A percentile compares a stretch with the other conserved stretches of the same genome.
These are phyloP conservation scores for Aspergillus chevalieri DNA, from an alignment of 2,329 filamentous ascomycete genomes.

Conservation along the genomic window DNA sequence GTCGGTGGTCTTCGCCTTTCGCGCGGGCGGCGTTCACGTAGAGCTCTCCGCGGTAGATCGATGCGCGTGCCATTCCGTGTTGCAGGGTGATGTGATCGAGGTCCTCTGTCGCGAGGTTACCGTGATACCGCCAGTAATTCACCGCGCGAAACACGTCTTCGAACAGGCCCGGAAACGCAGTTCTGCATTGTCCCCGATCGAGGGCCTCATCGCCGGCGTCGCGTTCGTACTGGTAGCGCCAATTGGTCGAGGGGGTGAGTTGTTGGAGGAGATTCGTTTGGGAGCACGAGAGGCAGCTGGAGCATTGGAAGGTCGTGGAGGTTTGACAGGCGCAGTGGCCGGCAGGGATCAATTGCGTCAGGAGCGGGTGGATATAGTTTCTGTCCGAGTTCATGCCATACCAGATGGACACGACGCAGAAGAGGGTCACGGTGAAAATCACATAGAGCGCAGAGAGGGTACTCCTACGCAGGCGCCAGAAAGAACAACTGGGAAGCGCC, in stretches of 20 bases:
- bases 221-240: constrained; percentile 27
- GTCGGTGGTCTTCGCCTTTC: constrained; percentile 31
- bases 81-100: constrained; percentile 23
- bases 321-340: constrained; percentile 34
- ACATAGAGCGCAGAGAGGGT: constrained; percentile 15
- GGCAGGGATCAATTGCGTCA: constrained; percentile 35
- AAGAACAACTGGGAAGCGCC: constrained; percentile 14
- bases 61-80: constrained; percentile 30
- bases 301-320: constrained; percentile 35
- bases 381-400: constrained; percentile 33
- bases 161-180: constrained; percentile 32
- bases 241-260: constrained; percentile 10
- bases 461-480: constrained; percentile 17
- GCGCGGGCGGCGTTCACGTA: constrained; percentile 25
- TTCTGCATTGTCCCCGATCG: constrained; percentile 21
- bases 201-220: constrained; percentile 28
- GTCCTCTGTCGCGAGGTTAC: constrained; percentile 19
- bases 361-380: constrained; percentile 29
- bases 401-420: constrained; percentile 21
- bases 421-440: constrained; percentile 14
- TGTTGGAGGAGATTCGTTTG: constrained; percentile 9
- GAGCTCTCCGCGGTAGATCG: constrained; percentile 28
- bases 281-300: constrained; percentile 27
- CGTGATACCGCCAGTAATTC: constrained; percentile 22
- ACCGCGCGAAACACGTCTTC: constrained; percentile 28